Evolutionary conservation across 2,329 filamentous ascomycete species (phyloP), one percentile per base, ranked within the genome.

Genomic region (Penicillium sp.): DNA sequence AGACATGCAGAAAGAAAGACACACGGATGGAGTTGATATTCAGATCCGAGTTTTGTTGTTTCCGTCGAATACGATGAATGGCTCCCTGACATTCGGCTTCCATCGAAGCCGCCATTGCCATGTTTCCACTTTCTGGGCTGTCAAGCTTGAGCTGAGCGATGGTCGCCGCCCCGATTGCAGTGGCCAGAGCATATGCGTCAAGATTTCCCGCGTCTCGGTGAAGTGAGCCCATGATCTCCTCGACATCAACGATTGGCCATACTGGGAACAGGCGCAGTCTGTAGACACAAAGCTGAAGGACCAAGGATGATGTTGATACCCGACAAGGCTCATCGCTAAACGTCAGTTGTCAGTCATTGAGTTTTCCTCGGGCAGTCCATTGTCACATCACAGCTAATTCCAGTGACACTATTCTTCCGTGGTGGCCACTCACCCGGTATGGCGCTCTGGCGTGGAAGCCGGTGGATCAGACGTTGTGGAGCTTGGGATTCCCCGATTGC

Each of bases 121-220:
- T 42, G 26, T 43, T 33, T 25, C 32, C 18, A 5, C 5, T 27
- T 32, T 35, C 29, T 1, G 29, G 41, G 32, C 32, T 36, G 13
- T 43, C 41, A 13, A 43, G 32, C 41, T 36, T 43, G 9, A 43
- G 41, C 24, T 43, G 41, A 24, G 41, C 41, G 41, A 43, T 43
- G 6, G 41, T 36, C 9, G 41, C 41, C 11, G 41, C 41, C 12
- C 32, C 41, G 9, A 43, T 25, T 18, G 41, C 41, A 26, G 24
- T 43, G 5, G 41, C 41, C 24, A 43, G 32, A 11, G 41, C 41
- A 28, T 43, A 43, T n/a, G 41, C 32, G 18, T 36, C 41, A 5
- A 35, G 24, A 24, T 43, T 36, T 11, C 26, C 24, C 5, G 41
- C 13, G 34, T 43, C 32, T n/a, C 32, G 41, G 18, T 43, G 41